Evolutionary conservation across 176 grass and related monocot species (phyloP), one percentile per base, ranked within the genome.

Genomic region (Tillandsia fasciculata): DNA sequence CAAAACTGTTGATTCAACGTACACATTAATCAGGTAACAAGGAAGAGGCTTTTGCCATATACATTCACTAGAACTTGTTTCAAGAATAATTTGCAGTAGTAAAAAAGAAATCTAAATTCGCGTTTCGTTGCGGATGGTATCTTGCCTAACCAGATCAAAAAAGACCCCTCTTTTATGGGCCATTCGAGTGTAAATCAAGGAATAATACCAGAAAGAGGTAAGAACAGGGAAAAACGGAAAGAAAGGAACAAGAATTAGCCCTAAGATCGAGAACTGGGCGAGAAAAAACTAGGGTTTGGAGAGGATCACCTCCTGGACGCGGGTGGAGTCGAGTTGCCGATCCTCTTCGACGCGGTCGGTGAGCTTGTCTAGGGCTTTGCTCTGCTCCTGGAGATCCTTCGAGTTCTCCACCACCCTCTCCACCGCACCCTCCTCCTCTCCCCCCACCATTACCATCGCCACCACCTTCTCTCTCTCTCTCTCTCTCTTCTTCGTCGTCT

Each of bases 321-420:
- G 86, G 73, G 81, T 91, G 66, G 89, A 93, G 67, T 99, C 94
- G 77, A 99, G 94, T 74, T 99, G 94, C 70, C 94, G 94, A 33
- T 99, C 94, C 66, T 96, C 92, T 65, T 92, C 94, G 12, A 85
- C 83, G 42, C 82, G 94, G 74, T 99, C 94, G 56, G 94, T 99
- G 74, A 99, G 89, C 84, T 99, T 99, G 84, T 99, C 94, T 23
- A 99, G 87, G 57, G 94, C 94, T 81, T 99, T 99, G 81, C 94
- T 99, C 84, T 99, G 94, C 82, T 99, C 89, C 82, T 93, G 94
- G 67, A 87, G 69, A 61, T 87, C 84, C 90, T 88, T 93, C 47
- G 90, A 93, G 70, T 87, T 76, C 70, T 28, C 79, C 29, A 83
- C 82, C 10, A 50, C 77, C 11, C 83, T 77, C 64, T 64, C 85